phyloP scores from a whole-genome alignment of 1,139 yeast genomes.

The Martiniozyma asiatica region DNA sequence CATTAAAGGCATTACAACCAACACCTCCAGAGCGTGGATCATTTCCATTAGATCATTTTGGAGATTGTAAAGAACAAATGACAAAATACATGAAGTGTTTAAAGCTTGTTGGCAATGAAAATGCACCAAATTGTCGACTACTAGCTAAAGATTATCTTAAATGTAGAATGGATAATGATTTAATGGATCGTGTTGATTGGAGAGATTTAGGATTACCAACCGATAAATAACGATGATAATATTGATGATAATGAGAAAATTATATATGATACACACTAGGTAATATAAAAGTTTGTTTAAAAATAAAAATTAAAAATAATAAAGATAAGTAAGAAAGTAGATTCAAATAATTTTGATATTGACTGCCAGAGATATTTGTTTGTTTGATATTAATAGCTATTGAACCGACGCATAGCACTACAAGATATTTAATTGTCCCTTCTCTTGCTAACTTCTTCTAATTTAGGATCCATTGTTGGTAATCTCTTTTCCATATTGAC shows the following conservation, averaged over 20 bases:
- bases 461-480: too few species aligned
- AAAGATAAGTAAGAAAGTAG: too few species aligned
- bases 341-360: too few species aligned
- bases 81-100: slow-evolving; percentile 65
- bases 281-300: neutral
- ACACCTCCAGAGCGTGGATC: slow-evolving; percentile 96
- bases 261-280: neutral
- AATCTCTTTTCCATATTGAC: too few species aligned
- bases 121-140: slow-evolving; percentile 80
- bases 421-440: too few species aligned
- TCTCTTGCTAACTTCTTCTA: too few species aligned
- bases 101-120: slow-evolving; percentile 64
- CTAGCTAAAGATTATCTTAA: slow-evolving; percentile 71
- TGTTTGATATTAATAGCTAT: too few species aligned
- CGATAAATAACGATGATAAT: slow-evolving; percentile 24
- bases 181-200: slow-evolving; percentile 76
- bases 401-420: too few species aligned
- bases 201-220: slow-evolving; percentile 73
- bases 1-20: slow-evolving; percentile 50
- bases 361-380: too few species aligned
- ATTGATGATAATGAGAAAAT: neutral
- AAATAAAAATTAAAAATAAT: neutral
- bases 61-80: slow-evolving; percentile 73
- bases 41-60: slow-evolving; percentile 77
- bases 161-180: slow-evolving; percentile 83